Percentiles rank a stretch among this genome's conserved stretches.
phyloP scores from a whole-genome alignment of 139 green algal genomes.

The Tetradesmus lagerheimii region DNA sequence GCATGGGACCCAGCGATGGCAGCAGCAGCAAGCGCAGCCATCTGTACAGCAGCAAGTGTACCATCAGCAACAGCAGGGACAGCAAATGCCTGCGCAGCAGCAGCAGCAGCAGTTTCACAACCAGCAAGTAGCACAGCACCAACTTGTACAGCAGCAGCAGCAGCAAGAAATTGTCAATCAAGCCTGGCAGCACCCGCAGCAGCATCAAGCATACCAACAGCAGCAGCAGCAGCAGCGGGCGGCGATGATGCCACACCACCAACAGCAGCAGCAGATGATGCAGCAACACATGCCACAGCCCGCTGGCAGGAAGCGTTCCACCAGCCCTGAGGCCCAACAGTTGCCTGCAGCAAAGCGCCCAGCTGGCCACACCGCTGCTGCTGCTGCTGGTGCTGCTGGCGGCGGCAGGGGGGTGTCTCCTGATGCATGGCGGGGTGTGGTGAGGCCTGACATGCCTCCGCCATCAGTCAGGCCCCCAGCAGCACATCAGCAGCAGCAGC shows the following conservation, averaged over 20 bases:
- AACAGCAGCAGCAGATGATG: conserved; percentile 26
- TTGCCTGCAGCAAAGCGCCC: not conserved
- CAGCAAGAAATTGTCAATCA: not conserved
- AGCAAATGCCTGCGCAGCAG: not conserved
- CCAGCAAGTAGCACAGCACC: conserved; percentile 8
- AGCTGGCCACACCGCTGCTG: not conserved
- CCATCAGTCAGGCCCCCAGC: not conserved
- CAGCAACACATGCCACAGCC: conserved; percentile 24
- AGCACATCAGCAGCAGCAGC: not conserved
- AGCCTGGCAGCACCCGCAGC: not conserved
- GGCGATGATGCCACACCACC: not conserved
- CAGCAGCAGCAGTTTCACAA: conserved; percentile 25
- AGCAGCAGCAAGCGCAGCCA: not conserved
- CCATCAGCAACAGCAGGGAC: conserved; percentile 1
- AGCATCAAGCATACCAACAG: not conserved
- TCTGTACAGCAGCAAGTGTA: not conserved
- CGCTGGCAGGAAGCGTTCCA: not conserved
- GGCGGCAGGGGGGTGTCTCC: not conserved
- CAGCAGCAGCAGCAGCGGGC: conserved; percentile 28
- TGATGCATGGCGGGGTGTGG: not conserved
- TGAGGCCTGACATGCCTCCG: not conserved
- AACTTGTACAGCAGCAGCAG: not conserved
- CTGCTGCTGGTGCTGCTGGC: not conserved
- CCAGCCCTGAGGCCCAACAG: not conserved
- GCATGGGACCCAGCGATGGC: not conserved